Base-by-base conservation (phyloP, 257 asterid genomes). In the Primulina eburnea region DNA sequence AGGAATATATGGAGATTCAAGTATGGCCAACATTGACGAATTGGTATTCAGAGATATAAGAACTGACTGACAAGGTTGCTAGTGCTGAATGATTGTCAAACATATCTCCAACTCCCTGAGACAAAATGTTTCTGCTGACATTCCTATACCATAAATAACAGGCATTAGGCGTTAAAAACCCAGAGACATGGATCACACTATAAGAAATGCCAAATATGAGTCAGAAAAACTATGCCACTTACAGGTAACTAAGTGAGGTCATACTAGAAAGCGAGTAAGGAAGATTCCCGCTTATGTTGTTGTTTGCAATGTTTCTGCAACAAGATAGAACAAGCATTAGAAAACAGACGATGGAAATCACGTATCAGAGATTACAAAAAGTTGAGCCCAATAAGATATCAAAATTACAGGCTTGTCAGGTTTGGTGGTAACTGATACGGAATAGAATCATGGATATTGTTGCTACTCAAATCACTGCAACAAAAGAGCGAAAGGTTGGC, bases 381-480 rank as follows among this genome's bases (percentile, higher is more conserved):
- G 60, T 68, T n/a, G 59, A 32, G 64, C 35, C 34, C 21, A 74
- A 65, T 65, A 55, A 71, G 74, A 58, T 34, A 24, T 59, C 24
- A 70, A 72, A 71, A 64, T 89, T 88, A 94, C 99, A 94, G 83
- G 96, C 78, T 88, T 4, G 94, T 88, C 74, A 91, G 90, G 72
- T 88, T 91, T 37, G 87, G 89, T 6, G 98, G 99, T 71, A 94
- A 74, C 83, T 88, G 98, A 77, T 85, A 91, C 8, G 97, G 95
- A 79, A 91, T 81, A 8, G 78, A 30, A 79, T 88, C 99, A 30
- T 85, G 88, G 74, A 94, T 78, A 70, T 68, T 80, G 73, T 94
- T 94, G 89, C 80, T 84, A 82, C 99, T 94, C 90, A 94, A 73
- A 79, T 94, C 99, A 88, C 99, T 94, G 83, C 74, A 79, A 71